Base-by-base conservation (phyloP, 2,329 filamentous ascomycete species). In the Teratosphaeria destructans region DNA sequence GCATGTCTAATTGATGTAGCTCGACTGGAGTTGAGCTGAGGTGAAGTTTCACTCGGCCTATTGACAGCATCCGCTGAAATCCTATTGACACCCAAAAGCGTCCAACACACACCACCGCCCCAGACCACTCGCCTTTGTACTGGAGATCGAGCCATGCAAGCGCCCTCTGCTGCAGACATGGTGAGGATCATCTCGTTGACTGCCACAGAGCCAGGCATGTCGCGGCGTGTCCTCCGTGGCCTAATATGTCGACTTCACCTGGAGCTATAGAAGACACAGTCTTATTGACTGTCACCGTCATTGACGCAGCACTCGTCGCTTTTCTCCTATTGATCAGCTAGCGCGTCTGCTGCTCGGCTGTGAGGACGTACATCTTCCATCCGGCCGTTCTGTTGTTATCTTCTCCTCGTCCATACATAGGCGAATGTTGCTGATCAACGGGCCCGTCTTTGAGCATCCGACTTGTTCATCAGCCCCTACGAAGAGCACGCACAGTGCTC, bases 51-150 rank as follows among this genome's bases (percentile, higher is more conserved):
- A 49, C 43, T 11, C 43, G 19, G 43, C 43, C 26, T 64, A 65
- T 66, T 66, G 65, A 63, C 58, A 59, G 63, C 34, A 29, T 37
- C 39, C 7, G 12, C 10, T 29, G 26, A 49, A 61, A 61, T 63
- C 59, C 60, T 68, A 70, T 70, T 70, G 67, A 69, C 62, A 60
- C 64, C 66, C 66, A 60, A 62, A 68, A 64, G 43, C 66, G 62
- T 63, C 54, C 60, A 55, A 58, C 55, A 34, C 10, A 23, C 49
- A 27, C 32, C 55, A 55, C 55, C 59, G 54, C 60, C 60, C 43
- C 61, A 61, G 56, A 61, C 55, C 29, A 52, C 54, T 52, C 32
- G 27, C 35, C 52, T 62, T 59, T 64, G 64, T 49, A 37, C 39
- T 55, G 60, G 62, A 56, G 57, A 12, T 49, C 43, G 6, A 11